Evolutionary conservation across 345 rosid genomes (phyloP).

Genomic region (Populus deltoides): DNA sequence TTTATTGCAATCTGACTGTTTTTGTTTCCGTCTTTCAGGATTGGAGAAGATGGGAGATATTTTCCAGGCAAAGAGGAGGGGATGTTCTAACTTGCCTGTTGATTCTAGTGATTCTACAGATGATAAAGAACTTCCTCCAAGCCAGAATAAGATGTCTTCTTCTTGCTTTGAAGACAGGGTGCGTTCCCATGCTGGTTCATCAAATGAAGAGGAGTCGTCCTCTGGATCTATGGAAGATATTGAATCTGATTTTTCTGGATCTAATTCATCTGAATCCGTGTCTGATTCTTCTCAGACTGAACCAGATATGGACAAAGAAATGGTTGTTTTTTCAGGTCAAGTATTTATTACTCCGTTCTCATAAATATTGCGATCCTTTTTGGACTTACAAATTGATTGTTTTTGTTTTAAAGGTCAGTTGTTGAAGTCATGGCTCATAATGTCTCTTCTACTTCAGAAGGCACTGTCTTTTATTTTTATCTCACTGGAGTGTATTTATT

Average conservation of each 20-base stretch:
- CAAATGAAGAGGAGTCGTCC: constrained; percentile 44
- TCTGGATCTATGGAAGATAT: constrained; percentile 53
- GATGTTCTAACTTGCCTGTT: constrained; percentile 44
- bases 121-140: constrained; percentile 47
- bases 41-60: constrained; percentile 43
- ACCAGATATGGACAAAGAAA: constrained; percentile 68
- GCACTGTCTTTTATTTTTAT: neutral
- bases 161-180: constrained; percentile 41
- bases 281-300: constrained; percentile 87
- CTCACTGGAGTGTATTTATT: constrained; percentile 4
- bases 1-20: constrained; percentile 28
- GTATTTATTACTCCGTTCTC: neutral
- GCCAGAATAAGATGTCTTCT: constrained; percentile 42
- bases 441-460: neutral
- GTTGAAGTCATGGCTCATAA: neutral
- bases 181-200: constrained; percentile 37
- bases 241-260: constrained; percentile 59
- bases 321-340: constrained; percentile 64
- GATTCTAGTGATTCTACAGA: constrained; percentile 49
- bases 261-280: constrained; percentile 45
- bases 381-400: neutral
- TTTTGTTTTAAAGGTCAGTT: constrained; percentile 8
- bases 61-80: constrained; percentile 64
- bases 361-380: neutral
- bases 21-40: constrained; percentile 50